Conservation (phyloP, 1,139 yeast genomes). For the Geotrichum histeridarum region DNA sequence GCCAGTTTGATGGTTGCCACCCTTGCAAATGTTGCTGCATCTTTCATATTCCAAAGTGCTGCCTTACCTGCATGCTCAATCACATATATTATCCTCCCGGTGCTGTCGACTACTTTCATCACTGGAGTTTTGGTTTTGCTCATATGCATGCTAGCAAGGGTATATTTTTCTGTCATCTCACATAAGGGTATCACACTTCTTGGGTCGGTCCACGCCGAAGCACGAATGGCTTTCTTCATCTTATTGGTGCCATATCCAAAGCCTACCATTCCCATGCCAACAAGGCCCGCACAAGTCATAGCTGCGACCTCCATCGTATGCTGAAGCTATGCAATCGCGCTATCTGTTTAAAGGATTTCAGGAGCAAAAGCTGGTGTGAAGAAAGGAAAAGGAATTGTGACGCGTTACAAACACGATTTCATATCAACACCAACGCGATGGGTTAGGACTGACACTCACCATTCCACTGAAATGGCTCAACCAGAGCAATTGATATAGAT, state of each 20-base stretch:
- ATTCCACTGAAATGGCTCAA: too few relatives aligned
- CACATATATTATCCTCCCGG: background rate
- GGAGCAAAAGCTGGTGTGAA: too few relatives aligned
- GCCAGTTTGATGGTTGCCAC: slow-evolving; percentile 8
- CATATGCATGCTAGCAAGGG: background rate
- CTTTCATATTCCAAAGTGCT: slow-evolving; percentile 3
- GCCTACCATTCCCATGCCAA: slow-evolving; percentile 13
- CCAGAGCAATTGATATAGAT: too few relatives aligned
- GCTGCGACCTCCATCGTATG: slow-evolving; percentile 11
- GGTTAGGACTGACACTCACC: too few relatives aligned
- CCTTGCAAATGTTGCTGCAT: background rate
- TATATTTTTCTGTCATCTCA: background rate
- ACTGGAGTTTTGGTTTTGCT: background rate
- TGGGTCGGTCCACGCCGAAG: slow-evolving; percentile 12
- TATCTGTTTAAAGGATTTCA: too few relatives aligned
- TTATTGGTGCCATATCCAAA: slow-evolving; percentile 11
- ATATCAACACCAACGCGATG: too few relatives aligned
- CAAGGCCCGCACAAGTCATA: slow-evolving; percentile 6
- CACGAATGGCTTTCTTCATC: background rate
- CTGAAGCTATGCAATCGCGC: too few relatives aligned
- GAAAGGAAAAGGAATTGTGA: too few relatives aligned
- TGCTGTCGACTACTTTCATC: background rate
- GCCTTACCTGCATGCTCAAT: slow-evolving; percentile 9
- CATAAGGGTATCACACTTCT: slow-evolving; percentile 6
- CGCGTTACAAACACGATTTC: too few relatives aligned